A percentile compares a stretch with the other conserved stretches of the same genome.
These are phyloP conservation scores for Neurospora sublineolata DNA, from an alignment of 495 filamentous ascomycete species.

Conservation along the genomic window DNA sequence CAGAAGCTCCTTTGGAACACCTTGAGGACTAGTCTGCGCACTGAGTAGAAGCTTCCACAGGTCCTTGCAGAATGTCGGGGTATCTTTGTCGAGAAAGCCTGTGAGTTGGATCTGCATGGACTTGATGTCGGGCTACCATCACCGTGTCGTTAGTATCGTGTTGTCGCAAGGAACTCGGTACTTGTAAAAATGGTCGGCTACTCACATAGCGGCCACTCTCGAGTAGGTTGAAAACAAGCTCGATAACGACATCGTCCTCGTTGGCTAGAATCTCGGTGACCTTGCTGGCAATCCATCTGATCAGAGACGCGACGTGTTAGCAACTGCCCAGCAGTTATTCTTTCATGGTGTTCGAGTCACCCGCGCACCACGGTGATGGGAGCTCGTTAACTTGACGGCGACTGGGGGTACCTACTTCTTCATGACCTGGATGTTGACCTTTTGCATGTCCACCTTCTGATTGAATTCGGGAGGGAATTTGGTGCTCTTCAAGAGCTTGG, in stretches of 20 bases:
- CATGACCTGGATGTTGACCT: constrained; percentile 94
- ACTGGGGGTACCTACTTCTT: constrained; percentile 58
- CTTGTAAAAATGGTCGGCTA: constrained; percentile 6
- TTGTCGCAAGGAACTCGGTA: neutral
- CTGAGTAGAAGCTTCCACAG: constrained; percentile 86
- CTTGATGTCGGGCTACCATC: constrained; percentile 79
- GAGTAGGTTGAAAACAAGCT: constrained; percentile 80
- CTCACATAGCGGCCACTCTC: constrained; percentile 72
- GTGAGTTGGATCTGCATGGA: constrained; percentile 85
- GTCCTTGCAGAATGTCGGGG: constrained; percentile 81
- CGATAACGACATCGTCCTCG: constrained; percentile 92
- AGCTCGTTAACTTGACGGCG: neutral
- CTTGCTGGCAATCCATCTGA: constrained; percentile 82
- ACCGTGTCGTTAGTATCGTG: neutral
- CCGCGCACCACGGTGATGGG: neutral
- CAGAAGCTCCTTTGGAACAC: constrained; percentile 85
- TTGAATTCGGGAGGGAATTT: constrained; percentile 93
- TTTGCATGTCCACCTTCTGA: constrained; percentile 91
- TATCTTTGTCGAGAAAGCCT: constrained; percentile 91
- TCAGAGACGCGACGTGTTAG: constrained; percentile 6
- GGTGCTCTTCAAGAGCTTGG: constrained; percentile 75
- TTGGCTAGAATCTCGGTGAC: constrained; percentile 77
- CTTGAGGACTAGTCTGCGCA: constrained; percentile 76
- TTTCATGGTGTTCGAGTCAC: neutral
- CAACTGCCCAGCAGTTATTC: neutral